These are phyloP conservation scores for Ananas comosus DNA, from an alignment of 176 grass and related monocot genomes.

Conservation along the genomic window DNA sequence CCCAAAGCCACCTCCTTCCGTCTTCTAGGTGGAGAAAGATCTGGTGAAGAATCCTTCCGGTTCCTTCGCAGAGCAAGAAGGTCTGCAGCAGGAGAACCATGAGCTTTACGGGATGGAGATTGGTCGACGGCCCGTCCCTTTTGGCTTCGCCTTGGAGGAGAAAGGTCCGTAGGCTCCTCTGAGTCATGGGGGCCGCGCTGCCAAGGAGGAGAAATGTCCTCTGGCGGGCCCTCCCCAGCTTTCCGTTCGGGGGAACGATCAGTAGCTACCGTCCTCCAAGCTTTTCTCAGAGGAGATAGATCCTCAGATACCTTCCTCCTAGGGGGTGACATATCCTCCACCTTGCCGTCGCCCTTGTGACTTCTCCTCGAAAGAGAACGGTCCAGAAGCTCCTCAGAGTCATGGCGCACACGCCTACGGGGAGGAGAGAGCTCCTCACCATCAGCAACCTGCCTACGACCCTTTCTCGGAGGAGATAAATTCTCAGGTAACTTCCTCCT, in stretches of 20 bases:
- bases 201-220: conserved; percentile 20
- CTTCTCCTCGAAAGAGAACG: conserved; percentile 12
- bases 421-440: conserved; percentile 21
- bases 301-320: neutral
- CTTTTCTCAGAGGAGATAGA: conserved; percentile 1
- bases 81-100: neutral
- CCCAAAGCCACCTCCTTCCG: conserved; percentile 31
- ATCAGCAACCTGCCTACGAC: conserved; percentile 14
- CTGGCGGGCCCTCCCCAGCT: neutral
- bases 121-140: conserved; percentile 33
- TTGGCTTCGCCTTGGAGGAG: conserved; percentile 12
- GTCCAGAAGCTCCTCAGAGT: conserved; percentile 22
- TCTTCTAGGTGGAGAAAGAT: conserved; percentile 55
- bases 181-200: conserved; percentile 4
- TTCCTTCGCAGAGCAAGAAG: neutral
- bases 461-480: conserved; percentile 19
- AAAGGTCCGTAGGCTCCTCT: conserved; percentile 27
- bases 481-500: conserved; percentile 17
- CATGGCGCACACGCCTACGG: conserved; percentile 18
- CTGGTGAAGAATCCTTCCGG: conserved; percentile 1
- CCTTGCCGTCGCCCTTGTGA: neutral
- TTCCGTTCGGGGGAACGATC: neutral
- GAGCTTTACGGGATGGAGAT: conserved; percentile 20
- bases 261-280: neutral
- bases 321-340: conserved; percentile 31